Evolutionary conservation across 2,329 filamentous ascomycete species (phyloP), one percentile per base, ranked within the genome.

Genomic region (Aspergillus latus): DNA sequence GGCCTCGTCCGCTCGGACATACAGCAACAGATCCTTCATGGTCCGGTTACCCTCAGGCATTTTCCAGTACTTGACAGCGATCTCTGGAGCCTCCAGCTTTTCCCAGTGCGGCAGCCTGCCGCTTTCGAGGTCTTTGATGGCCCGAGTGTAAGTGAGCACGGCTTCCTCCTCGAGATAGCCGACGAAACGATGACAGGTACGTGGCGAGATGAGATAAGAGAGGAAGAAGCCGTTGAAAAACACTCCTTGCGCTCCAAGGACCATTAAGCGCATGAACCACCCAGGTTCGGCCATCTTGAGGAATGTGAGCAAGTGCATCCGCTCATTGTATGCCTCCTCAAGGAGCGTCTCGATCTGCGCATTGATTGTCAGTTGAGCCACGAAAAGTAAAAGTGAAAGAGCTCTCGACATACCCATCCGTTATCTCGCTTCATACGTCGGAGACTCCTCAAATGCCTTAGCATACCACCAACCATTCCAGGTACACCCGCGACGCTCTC

Each of bases 101-200:
- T 84, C 80, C 92, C 94, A 99, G 65, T 85, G 85, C 0, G 92
- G 92, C 11, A 97, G 78, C 57, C 85, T 83, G n/a, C 93, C 93
- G 2, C 83, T 81, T 57, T 97, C 92, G 26, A 99, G 83, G 68
- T 97, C 94, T 63, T 86, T 80, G 66, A 97, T 89, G 59, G 91
- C 90, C 49, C 92, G 86, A 0, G 91, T 94, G 78, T 99, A 99
- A 0, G 94, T 99, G 69, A 96, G 84, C 1, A 97, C 93, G 7
- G 94, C 94, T 74, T 99, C 94, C 73, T 99, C 94, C 74, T 99
- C 94, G 10, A 99, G 85, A 66, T 97, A 97, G 1, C 92, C 94
- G 52, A 97, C 92, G 73, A 99, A 97, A 44, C 94, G 88, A 74
- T 99, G 94, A 68, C 90, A 93, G 61, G 90, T 93, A 59, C 87